phyloP scores from a whole-genome alignment of 2,329 filamentous ascomycete species.

The Hypoxylon sp. region DNA sequence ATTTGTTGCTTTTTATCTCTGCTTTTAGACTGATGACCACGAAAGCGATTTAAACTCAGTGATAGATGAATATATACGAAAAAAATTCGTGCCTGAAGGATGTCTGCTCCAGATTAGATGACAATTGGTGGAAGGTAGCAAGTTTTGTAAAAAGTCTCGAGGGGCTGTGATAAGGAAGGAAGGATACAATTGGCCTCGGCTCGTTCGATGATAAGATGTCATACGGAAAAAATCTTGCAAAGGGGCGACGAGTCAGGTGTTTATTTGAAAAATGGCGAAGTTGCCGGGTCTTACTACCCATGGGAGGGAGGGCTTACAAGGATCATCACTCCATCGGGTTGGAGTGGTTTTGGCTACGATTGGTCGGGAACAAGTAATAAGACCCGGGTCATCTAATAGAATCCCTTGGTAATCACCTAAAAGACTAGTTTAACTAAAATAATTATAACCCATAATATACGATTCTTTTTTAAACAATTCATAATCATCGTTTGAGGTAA shows the following conservation, averaged over 20 bases:
- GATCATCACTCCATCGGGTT: slow-evolving; percentile 13
- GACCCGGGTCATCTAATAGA: too few relatives aligned
- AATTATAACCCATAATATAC: too few relatives aligned
- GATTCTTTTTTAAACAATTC: neutral
- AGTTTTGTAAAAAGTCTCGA: neutral
- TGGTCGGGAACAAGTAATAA: slow-evolving; percentile 9
- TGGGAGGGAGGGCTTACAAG: neutral
- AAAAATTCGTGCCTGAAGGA: neutral
- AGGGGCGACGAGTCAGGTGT: slow-evolving; percentile 16
- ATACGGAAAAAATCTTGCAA: neutral
- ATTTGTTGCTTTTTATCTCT: slow-evolving; percentile 4
- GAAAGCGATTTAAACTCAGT: neutral
- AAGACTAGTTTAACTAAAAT: too few relatives aligned
- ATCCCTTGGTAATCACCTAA: too few relatives aligned
- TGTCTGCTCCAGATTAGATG: neutral
- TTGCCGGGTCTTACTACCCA: slow-evolving; percentile 1
- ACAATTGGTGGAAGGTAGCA: neutral
- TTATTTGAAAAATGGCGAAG: slow-evolving; percentile 7
- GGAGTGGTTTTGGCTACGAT: slow-evolving; percentile 3
- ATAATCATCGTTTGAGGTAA: neutral
- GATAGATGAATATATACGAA: neutral
- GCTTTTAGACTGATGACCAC: neutral
- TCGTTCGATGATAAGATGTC: neutral
- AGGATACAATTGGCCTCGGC: slow-evolving; percentile 10
- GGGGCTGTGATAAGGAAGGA: neutral